These are phyloP conservation scores for Leucocoprinus birnbaumii DNA, from an alignment of 768 basidiomycete species.

Conservation along the genomic window DNA sequence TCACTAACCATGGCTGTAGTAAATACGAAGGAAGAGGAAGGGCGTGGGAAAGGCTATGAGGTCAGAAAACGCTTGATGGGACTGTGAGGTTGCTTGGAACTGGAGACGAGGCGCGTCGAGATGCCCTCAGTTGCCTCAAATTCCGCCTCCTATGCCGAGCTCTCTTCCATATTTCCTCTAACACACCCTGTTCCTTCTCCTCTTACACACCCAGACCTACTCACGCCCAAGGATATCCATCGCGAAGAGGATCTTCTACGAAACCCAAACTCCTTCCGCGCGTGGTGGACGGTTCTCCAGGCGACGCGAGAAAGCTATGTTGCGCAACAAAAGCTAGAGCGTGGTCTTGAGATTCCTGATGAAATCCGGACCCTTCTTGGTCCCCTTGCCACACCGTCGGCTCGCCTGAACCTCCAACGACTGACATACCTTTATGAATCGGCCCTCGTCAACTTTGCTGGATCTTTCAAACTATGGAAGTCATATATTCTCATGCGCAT, in stretches of 20 bases:
- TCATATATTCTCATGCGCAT: constrained; percentile 83
- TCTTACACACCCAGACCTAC: constrained; percentile 69
- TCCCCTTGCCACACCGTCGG: constrained; percentile 68
- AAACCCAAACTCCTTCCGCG: constrained; percentile 87
- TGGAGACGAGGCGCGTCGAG: constrained; percentile 16
- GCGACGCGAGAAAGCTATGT: constrained; percentile 65
- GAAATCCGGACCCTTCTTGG: constrained; percentile 66
- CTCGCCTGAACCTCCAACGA: constrained; percentile 77
- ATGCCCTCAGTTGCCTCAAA: constrained; percentile 60
- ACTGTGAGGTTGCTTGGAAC: not conserved
- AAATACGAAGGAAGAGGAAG: not conserved
- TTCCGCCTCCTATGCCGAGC: constrained; percentile 42
- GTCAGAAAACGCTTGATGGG: not conserved
- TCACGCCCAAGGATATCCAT: constrained; percentile 72
- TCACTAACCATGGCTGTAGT: constrained; percentile 13
- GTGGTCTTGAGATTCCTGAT: constrained; percentile 39
- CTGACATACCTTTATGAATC: constrained; percentile 93
- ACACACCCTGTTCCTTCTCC: constrained; percentile 85
- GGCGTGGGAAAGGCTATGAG: constrained; percentile 10
- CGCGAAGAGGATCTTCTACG: constrained; percentile 93
- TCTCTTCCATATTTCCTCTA: constrained; percentile 69
- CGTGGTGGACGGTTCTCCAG: constrained; percentile 90
- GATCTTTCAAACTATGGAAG: constrained; percentile 95
- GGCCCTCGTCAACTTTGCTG: constrained; percentile 83
- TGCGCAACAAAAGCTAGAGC: constrained; percentile 54